A percentile compares a stretch with the other conserved stretches of the same genome.
These are phyloP conservation scores for Aurinia saxatilis DNA, from an alignment of 345 rosid species.

Conservation along the genomic window DNA sequence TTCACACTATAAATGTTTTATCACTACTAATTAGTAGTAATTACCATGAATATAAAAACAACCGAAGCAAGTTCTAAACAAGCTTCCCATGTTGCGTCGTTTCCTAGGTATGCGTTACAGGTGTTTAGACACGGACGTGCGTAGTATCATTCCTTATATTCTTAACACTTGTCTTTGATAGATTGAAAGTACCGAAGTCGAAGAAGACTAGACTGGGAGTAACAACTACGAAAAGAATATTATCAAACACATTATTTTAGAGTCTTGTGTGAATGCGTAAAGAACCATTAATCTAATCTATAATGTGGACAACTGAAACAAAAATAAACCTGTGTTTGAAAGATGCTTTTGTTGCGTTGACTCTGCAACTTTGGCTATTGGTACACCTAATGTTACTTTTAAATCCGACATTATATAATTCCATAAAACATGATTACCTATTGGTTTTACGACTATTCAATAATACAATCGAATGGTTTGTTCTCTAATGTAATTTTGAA, in stretches of 20 bases:
- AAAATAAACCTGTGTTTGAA: neutral
- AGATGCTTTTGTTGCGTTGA: constrained; percentile 12
- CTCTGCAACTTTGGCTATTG: constrained; percentile 19
- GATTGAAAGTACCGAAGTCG: neutral
- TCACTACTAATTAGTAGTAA: no score
- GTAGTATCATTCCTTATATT: neutral
- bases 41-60: no score
- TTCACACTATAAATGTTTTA: neutral
- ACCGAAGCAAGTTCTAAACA: no score
- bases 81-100: no score
- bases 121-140: no score
- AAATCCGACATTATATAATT: no score
- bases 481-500: no score
- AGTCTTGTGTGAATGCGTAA: neutral
- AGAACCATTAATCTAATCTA: neutral
- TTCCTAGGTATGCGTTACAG: no score
- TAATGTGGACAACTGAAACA: neutral
- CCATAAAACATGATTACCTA: no score
- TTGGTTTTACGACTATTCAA: neutral
- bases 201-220: neutral
- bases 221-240: constrained; percentile 14
- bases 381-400: neutral
- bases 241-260: neutral
- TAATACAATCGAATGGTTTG: neutral
- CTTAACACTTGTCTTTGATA: neutral